Evolutionary conservation across 2,329 filamentous ascomycete genomes (phyloP).

Genomic region (Cyphellophora europaea): DNA sequence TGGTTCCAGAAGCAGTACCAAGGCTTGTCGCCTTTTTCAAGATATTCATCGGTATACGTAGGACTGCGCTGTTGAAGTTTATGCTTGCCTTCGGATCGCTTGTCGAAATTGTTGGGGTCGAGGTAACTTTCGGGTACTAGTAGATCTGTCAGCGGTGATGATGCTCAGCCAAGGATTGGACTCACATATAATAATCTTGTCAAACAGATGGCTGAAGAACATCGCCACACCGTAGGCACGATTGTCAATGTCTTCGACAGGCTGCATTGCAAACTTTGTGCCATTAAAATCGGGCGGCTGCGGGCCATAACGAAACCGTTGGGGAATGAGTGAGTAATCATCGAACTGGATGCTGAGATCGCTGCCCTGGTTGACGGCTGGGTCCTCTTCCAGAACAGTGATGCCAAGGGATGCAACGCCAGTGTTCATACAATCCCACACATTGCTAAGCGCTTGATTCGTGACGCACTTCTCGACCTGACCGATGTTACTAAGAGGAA

Average conservation of each 20-base stretch:
- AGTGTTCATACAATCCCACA: slow-evolving; percentile 41
- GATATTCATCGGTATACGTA: slow-evolving; percentile 27
- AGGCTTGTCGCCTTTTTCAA: slow-evolving; percentile 47
- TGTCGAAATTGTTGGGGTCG: slow-evolving; percentile 20
- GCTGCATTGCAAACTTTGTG: slow-evolving; percentile 37
- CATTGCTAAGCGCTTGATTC: slow-evolving; percentile 31
- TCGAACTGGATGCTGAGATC: slow-evolving; percentile 27
- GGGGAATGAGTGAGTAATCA: slow-evolving; percentile 26
- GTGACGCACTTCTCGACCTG: slow-evolving; percentile 41
- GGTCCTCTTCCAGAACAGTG: slow-evolving; percentile 20
- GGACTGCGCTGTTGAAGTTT: neutral
- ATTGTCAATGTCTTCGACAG: slow-evolving; percentile 50
- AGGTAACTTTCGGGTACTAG: slow-evolving; percentile 28
- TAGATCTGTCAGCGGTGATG: slow-evolving; percentile 2
- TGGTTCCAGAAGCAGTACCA: slow-evolving; percentile 65
- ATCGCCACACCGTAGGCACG: slow-evolving; percentile 50
- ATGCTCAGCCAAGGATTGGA: slow-evolving; percentile 1
- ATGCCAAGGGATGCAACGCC: slow-evolving; percentile 27
- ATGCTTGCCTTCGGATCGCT: slow-evolving; percentile 18
- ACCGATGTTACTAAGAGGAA: slow-evolving; percentile 38
- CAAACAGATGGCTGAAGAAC: slow-evolving; percentile 53
- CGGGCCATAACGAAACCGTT: slow-evolving; percentile 48
- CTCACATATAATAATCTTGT: slow-evolving; percentile 51
- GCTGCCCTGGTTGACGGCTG: slow-evolving; percentile 20
- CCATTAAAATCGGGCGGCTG: slow-evolving; percentile 45